phyloP scores from a whole-genome alignment of 2,329 filamentous ascomycete species.

The Trichoderma gracile region DNA sequence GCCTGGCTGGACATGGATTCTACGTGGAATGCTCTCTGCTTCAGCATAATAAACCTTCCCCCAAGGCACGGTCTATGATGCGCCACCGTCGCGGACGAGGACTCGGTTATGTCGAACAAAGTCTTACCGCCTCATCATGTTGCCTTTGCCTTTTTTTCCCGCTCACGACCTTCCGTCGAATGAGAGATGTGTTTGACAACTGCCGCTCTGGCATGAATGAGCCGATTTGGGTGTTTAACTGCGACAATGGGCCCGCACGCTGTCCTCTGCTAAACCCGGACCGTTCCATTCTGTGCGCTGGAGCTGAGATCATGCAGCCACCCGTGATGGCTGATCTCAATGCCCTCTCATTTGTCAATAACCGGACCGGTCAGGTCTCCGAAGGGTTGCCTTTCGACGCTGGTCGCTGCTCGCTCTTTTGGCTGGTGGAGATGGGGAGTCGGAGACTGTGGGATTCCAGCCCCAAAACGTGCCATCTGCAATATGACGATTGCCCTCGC shows the following conservation, averaged over 20 bases:
- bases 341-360: conserved; percentile 26
- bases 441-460: neutral
- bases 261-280: conserved; percentile 15
- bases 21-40: conserved; percentile 2
- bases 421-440: neutral
- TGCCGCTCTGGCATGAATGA: neutral
- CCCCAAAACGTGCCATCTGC: conserved; percentile 12
- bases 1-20: conserved; percentile 19
- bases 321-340: conserved; percentile 22
- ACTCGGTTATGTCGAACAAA: conserved; percentile 23
- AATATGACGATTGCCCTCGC: conserved; percentile 17
- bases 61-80: neutral
- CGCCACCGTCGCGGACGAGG: conserved; percentile 18
- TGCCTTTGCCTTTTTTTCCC: neutral
- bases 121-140: conserved; percentile 23
- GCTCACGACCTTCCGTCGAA: neutral
- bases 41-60: neutral
- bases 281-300: conserved; percentile 12
- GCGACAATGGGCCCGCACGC: conserved; percentile 8
- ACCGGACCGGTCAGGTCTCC: conserved; percentile 23
- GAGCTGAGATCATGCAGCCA: conserved; percentile 26
- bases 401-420: neutral
- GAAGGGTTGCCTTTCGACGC: conserved; percentile 22
- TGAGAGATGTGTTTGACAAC: neutral
- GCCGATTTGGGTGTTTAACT: conserved; percentile 10